Conservation (phyloP, 305 asterid genomes). For the Plantago coronopus region DNA sequence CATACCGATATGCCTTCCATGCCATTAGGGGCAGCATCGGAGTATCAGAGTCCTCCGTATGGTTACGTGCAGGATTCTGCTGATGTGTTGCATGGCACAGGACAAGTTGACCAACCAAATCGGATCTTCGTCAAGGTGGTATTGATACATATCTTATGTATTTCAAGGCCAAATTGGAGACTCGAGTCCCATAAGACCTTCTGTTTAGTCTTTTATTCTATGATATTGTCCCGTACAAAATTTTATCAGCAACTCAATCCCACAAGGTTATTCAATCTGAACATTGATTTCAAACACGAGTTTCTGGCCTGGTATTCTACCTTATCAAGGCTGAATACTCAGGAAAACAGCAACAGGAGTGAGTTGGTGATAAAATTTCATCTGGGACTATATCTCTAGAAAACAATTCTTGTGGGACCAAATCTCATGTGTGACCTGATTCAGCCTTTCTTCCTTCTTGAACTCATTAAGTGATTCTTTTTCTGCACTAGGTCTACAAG, state of each 20-base stretch:
- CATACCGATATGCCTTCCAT: conserved; percentile 56
- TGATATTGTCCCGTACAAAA: too few relatives aligned
- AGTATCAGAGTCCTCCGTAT: conserved; percentile 58
- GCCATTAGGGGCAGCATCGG: conserved; percentile 54
- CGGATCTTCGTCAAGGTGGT: conserved; percentile 75
- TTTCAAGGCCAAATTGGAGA: not conserved
- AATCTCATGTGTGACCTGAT: not conserved
- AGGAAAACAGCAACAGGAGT: too few relatives aligned
- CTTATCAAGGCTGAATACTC: too few relatives aligned
- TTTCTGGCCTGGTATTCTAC: too few relatives aligned
- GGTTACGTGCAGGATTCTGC: conserved; percentile 65
- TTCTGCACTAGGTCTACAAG: conserved; percentile 62
- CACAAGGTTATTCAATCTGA: too few relatives aligned
- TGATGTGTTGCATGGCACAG: conserved; percentile 56
- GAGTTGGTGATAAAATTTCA: not conserved
- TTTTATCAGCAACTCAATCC: not conserved
- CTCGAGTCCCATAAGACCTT: not conserved
- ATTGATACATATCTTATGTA: not conserved
- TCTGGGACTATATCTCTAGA: not conserved
- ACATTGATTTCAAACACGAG: too few relatives aligned
- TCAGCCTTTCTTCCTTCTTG: not conserved
- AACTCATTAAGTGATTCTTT: not conserved
- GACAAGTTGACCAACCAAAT: conserved; percentile 52
- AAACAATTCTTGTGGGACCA: not conserved
- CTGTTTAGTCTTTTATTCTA: not conserved